Evolutionary conservation across 1,284 basidiomycete species (phyloP).

Genomic region (Grifola frondosa): DNA sequence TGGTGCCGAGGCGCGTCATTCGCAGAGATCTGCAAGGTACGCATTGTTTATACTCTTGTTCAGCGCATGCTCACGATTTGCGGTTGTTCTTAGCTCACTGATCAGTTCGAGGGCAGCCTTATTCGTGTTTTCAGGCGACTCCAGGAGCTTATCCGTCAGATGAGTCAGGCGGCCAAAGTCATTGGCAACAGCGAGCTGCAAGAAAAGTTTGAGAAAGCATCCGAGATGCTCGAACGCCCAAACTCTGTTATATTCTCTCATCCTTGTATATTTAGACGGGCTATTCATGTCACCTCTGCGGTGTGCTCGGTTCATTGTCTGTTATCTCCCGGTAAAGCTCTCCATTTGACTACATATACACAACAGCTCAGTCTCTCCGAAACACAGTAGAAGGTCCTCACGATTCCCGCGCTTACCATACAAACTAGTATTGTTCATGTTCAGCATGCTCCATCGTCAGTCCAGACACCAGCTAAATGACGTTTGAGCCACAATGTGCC

Average conservation of each 20-base stretch:
- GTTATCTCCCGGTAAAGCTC: not conserved
- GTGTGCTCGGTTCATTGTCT: not conserved
- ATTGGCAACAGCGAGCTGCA: constrained; percentile 94
- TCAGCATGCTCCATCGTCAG: constrained; percentile 53
- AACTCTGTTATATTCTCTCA: constrained; percentile 93
- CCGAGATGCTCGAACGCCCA: constrained; percentile 87
- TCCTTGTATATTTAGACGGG: constrained; percentile 68
- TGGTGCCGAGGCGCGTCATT: constrained; percentile 99
- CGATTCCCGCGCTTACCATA: not conserved
- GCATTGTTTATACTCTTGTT: constrained; percentile 18
- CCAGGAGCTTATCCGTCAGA: constrained; percentile 93
- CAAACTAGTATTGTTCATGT: not conserved
- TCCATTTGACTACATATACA: constrained; percentile 10
- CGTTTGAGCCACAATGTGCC: not conserved
- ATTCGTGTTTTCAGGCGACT: constrained; percentile 94
- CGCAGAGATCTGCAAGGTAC: constrained; percentile 91
- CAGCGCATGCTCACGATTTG: not conserved
- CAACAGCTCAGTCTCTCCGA: not conserved
- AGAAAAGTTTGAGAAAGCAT: constrained; percentile 86
- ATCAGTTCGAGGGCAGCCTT: constrained; percentile 94
- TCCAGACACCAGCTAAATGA: constrained; percentile 52
- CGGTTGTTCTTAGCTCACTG: constrained; percentile 70
- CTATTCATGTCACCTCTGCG: not conserved
- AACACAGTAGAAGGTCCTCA: not conserved
- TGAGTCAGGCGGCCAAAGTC: constrained; percentile 92